Conservation (phyloP, 345 rosid genomes). For the Noccaea caerulescens region DNA sequence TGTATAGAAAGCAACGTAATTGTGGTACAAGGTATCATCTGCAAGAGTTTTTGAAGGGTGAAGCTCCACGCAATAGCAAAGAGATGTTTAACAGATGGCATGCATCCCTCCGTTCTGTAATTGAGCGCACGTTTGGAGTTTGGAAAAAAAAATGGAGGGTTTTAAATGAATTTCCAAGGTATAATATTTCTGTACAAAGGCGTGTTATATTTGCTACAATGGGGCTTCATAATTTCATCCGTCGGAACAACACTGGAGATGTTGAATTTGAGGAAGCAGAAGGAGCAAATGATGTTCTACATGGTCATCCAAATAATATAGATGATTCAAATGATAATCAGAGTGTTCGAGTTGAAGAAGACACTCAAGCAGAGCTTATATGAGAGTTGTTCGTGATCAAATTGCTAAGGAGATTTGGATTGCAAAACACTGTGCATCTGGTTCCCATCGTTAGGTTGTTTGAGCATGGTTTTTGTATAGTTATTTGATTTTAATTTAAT, state of each 20-base stretch:
- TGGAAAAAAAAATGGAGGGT: neutral
- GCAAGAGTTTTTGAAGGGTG: constrained; percentile 10
- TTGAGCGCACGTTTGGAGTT: neutral
- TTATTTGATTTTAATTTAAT: neutral
- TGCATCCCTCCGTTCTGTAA: neutral
- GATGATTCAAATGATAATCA: neutral
- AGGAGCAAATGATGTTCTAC: neutral
- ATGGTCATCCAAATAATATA: neutral
- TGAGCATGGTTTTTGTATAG: neutral
- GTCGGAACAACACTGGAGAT: neutral
- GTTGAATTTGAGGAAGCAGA: neutral
- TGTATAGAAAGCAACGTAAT: neutral
- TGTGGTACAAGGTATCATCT: constrained; percentile 1
- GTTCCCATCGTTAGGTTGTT: neutral
- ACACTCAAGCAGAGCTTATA: neutral
- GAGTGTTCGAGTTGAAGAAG: neutral
- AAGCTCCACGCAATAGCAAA: neutral
- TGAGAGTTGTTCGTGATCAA: neutral
- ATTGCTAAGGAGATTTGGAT: no score
- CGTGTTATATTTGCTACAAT: neutral
- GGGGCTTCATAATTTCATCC: neutral
- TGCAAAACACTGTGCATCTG: no score
- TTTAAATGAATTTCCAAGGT: neutral
- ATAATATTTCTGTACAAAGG: neutral
- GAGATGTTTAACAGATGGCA: constrained; percentile 6